These are phyloP conservation scores for Lactarius vividus DNA, from an alignment of 768 basidiomycete genomes.

Conservation along the genomic window DNA sequence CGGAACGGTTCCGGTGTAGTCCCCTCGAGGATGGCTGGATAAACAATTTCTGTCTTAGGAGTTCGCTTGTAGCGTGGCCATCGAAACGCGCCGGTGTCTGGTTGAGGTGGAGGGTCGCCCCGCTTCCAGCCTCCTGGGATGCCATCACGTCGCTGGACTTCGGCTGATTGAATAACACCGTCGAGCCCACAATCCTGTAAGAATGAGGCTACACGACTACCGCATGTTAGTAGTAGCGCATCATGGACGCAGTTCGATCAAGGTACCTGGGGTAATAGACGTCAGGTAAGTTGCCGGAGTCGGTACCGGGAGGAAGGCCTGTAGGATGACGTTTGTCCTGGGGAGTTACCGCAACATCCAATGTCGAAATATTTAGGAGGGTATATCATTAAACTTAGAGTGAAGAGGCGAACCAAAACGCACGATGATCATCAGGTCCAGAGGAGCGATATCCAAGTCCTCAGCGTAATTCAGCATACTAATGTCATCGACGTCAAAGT, in stretches of 20 bases:
- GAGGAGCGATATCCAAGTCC: conserved; percentile 23
- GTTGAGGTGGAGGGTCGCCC: conserved; percentile 10
- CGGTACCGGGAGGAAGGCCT: conserved; percentile 11
- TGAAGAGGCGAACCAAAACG: neutral
- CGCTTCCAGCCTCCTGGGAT: conserved; percentile 8
- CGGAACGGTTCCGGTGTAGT: conserved; percentile 21
- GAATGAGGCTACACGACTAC: conserved; percentile 19
- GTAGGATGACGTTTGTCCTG: conserved; percentile 5
- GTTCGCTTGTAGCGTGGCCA: conserved; percentile 23
- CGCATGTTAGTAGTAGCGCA: neutral
- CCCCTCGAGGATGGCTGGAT: conserved; percentile 20
- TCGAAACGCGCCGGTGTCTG: conserved; percentile 8
- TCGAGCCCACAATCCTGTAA: conserved; percentile 22
- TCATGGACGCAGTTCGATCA: neutral
- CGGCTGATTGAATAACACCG: conserved; percentile 23
- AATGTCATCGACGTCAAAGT: conserved; percentile 21
- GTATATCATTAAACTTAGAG: neutral
- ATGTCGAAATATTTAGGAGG: neutral
- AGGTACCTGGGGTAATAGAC: conserved; percentile 25
- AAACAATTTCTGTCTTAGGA: conserved; percentile 17
- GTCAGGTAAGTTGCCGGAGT: conserved; percentile 9
- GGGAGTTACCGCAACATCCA: neutral
- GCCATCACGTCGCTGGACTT: conserved; percentile 10
- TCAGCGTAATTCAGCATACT: conserved; percentile 21
- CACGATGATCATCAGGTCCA: conserved; percentile 24